Percentiles rank a stretch among this genome's conserved stretches.
These are phyloP conservation scores for Sporothrix variecibatus DNA, from an alignment of 2,329 filamentous ascomycete species.

Conservation along the genomic window DNA sequence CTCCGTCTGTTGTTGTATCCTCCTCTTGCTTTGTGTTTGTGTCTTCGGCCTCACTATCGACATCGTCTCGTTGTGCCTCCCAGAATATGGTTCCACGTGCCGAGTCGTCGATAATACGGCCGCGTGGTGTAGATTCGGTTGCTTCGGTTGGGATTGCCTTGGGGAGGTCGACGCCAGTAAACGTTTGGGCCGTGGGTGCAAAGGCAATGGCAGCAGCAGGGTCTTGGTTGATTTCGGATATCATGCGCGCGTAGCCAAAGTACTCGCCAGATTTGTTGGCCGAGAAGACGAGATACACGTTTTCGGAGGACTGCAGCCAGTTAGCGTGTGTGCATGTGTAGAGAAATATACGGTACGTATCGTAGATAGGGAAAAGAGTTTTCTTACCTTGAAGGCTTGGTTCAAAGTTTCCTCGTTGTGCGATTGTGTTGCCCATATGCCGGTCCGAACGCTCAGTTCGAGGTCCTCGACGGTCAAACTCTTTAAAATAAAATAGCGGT, in stretches of 20 bases:
- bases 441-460: slow-evolving; percentile 81
- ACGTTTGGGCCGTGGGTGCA: slow-evolving; percentile 62
- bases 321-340: not conserved
- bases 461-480: slow-evolving; percentile 89
- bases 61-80: slow-evolving; percentile 66
- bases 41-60: not conserved
- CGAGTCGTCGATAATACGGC: slow-evolving; percentile 88
- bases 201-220: slow-evolving; percentile 69
- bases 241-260: slow-evolving; percentile 92
- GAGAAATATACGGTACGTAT: not conserved
- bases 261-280: slow-evolving; percentile 98
- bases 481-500: slow-evolving; percentile 90
- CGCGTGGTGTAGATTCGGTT: slow-evolving; percentile 75
- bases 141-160: slow-evolving; percentile 79
- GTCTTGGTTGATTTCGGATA: slow-evolving; percentile 78
- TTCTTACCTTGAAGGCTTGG: slow-evolving; percentile 72
- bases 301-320: slow-evolving; percentile 65
- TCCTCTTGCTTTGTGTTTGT: not conserved
- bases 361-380: not conserved
- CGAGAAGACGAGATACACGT: slow-evolving; percentile 90
- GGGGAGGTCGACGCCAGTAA: slow-evolving; percentile 66
- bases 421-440: slow-evolving; percentile 90
- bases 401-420: slow-evolving; percentile 89
- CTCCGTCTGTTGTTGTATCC: not conserved
- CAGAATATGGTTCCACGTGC: slow-evolving; percentile 96